Evolutionary conservation across 129 eudicot genomes (phyloP).

Genomic region (Kitagawia praeruptora): DNA sequence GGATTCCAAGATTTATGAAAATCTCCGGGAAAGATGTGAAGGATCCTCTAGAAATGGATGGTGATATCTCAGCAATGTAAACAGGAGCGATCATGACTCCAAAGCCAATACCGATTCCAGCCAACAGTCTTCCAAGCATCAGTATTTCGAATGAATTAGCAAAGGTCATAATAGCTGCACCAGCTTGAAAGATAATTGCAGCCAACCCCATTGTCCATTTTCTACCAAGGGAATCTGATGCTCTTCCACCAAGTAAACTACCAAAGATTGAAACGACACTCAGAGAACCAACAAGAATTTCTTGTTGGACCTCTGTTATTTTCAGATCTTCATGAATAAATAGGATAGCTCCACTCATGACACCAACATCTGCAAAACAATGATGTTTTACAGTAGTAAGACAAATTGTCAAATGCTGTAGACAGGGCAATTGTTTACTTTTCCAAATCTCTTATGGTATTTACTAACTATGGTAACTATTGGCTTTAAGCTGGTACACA

Average conservation of each 20-base stretch:
- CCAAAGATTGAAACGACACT: constrained; percentile 76
- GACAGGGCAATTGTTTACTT: not conserved
- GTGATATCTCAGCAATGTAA: constrained; percentile 78
- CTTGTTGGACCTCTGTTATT: constrained; percentile 72
- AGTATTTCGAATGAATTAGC: constrained; percentile 53
- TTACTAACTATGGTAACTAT: not conserved
- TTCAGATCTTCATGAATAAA: constrained; percentile 71
- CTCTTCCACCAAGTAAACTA: constrained; percentile 66
- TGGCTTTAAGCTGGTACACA: not conserved
- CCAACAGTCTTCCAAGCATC: constrained; percentile 59
- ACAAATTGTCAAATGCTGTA: not conserved
- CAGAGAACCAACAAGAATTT: constrained; percentile 59
- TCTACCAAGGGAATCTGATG: constrained; percentile 76
- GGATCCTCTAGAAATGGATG: constrained; percentile 56
- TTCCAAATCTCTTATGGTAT: not conserved
- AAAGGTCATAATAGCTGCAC: constrained; percentile 69
- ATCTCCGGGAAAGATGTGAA: constrained; percentile 83
- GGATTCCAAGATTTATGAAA: constrained; percentile 64
- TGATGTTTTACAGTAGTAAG: not conserved
- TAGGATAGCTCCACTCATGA: constrained; percentile 87
- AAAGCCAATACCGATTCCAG: constrained; percentile 78
- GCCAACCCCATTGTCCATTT: constrained; percentile 95
- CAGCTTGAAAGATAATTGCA: constrained; percentile 55
- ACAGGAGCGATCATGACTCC: constrained; percentile 87
- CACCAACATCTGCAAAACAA: constrained; percentile 64